Percentiles rank a stretch among this genome's conserved stretches.
Conservation (phyloP, 257 asterid species). For the Fraxinus excelsior region DNA sequence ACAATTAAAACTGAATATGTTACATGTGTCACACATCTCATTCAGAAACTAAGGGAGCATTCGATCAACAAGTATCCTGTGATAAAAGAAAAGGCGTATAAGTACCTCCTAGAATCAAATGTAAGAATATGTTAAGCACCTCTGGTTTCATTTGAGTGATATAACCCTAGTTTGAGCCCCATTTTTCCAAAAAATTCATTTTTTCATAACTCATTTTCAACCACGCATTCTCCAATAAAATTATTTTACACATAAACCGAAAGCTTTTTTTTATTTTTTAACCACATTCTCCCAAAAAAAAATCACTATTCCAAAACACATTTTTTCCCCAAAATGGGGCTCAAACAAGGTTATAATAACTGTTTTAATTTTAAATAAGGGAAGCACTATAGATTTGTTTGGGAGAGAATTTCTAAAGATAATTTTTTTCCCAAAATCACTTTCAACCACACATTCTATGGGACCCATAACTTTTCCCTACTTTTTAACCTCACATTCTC, state of each 20-base stretch:
- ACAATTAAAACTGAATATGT: slow-evolving; percentile 17
- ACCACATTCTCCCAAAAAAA: too few species aligned
- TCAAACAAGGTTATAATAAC: not conserved
- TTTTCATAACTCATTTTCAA: too few species aligned
- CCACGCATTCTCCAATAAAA: too few species aligned
- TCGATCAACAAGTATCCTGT: slow-evolving; percentile 18
- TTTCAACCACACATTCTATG: too few species aligned
- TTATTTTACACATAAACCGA: too few species aligned
- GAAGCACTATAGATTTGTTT: not conserved
- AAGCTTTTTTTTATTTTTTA: too few species aligned
- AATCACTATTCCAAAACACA: too few species aligned
- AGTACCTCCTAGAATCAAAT: slow-evolving; percentile 16
- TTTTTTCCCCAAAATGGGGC: too few species aligned
- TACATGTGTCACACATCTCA: slow-evolving; percentile 15
- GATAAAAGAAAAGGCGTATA: slow-evolving; percentile 14
- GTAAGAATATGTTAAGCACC: not conserved
- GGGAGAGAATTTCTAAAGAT: too few species aligned
- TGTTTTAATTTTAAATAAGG: not conserved
- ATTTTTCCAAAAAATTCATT: too few species aligned
- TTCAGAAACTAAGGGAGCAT: slow-evolving; percentile 8
- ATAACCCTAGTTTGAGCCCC: not conserved
- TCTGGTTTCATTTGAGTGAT: slow-evolving; percentile 11
- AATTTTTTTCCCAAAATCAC: slow-evolving; percentile 44
- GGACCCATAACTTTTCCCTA: too few species aligned
- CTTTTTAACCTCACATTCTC: too few species aligned